Base-by-base conservation (phyloP, 768 basidiomycete species). In the Coprinopsis sp. region DNA sequence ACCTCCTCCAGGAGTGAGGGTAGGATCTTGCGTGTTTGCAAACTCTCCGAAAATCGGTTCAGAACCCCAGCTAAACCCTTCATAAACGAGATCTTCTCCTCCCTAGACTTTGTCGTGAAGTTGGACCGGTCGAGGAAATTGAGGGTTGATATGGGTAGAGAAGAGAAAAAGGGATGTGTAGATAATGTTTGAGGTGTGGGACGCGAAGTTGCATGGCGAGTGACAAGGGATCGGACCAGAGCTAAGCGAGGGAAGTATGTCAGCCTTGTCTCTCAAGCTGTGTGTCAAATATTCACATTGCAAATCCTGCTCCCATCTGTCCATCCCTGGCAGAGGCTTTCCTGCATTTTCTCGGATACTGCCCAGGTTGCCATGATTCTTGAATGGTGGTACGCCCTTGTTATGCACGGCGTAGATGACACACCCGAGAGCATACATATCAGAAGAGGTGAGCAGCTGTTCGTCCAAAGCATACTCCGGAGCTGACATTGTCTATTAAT, bases 61-160 rank as follows among this genome's bases (percentile, higher is more conserved):
- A 98, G 66, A 6, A 97, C 93, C 40, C 75, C 59, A 1, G 84
- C 75, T 16, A 97, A 67, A 1, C 95, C 94, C 62, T 91, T 91
- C 81, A 97, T 87, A 63, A 97, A 97, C 0, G 89, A 88, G 22
- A 96, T 85, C 62, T 98, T 98, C 60, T 97, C 96, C 67, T 98
- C 95, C 46, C 86, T 71, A 2, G 92, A 84, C 65, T 97, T 96
- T 0, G 91, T 81, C 1, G 93, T 90, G 61, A 98, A 99, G 48
- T 86, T 95, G 3, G 94, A 90, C 12, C 95, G 83, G 58, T 98
- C 95, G 44, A 99, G 71, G 68, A 98, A 99, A 59, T 92, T 93
- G 25, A 99, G 76, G 0, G 95, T 98, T 2, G 91, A 94, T 19
- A 98, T 93, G 6, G 95, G 91, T 10, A 98, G 72, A 3, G 92